Base-by-base conservation (phyloP, 805 yeast species). In the Starmerella riodocensis region DNA sequence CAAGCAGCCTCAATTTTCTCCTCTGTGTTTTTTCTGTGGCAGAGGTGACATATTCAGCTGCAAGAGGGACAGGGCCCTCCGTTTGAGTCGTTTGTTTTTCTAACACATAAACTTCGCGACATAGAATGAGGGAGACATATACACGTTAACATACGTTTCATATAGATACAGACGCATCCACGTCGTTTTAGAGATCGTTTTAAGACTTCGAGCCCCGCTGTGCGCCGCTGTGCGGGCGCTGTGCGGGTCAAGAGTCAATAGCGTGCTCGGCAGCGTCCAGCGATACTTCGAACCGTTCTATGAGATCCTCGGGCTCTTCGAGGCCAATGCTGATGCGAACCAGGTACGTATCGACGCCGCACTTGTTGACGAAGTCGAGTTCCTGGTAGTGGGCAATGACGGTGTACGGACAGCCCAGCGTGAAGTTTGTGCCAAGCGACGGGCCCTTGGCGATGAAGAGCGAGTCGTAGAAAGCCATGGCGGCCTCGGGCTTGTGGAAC, bases 321-420 rank as follows among this genome's bases (percentile, higher is more conserved):
- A 85, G 63, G 0, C 97, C 97, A 40, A 86, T 71, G 56, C 93
- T 79, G 40, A 86, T 68, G 55, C 96, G 67, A 34, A 86, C 75
- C 45, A 86, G 61, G 54, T 78, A 70, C 43, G 75, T 64, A 54
- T 82, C 93, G 24, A 85, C 82, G 2, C 91, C 94, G 77, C 83
- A 85, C 51, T 73, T 64, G 36, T 70, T 81, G 18, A 81, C 77
- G 53, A 76, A 84, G 43, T 82, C 88, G 41, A 84, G 61, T 58
- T 85, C 94, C 39, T 66, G 69, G 58, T 74, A 83, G 57, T 85
- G 94, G 3, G 94, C 94, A 43, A 86, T 65, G 34, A 86, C 71
- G 6, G 94, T 70, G 59, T 86, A 86, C 7, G 96, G 95, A 56
- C 93, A 85, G 4, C 85, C 85, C 50, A 85, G 64, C 0, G 93